A percentile compares a stretch with the other conserved stretches of the same genome.
phyloP scores from a whole-genome alignment of 2,329 filamentous ascomycete genomes.

The Hirsutella thompsonii region DNA sequence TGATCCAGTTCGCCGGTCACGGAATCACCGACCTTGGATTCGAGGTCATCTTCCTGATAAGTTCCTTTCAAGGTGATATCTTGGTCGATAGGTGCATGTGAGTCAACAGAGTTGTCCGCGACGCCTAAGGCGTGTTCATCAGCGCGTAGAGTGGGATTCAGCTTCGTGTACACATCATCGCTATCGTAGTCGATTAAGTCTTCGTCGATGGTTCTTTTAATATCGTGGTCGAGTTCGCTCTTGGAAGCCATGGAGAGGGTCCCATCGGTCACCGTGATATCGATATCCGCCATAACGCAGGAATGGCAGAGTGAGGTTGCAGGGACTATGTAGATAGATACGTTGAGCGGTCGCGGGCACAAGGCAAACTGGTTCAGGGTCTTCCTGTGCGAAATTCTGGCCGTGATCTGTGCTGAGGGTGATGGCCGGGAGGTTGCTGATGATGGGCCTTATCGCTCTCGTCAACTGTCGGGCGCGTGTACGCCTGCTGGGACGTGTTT shows the following conservation, averaged over 20 bases:
- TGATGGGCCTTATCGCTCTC: neutral
- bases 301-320: neutral
- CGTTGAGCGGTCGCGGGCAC: too few species aligned
- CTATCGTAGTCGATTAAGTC: slow-evolving; percentile 26
- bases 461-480: neutral
- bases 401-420: neutral
- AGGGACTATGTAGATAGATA: too few species aligned
- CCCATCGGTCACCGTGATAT: slow-evolving; percentile 18
- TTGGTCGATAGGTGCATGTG: too few species aligned
- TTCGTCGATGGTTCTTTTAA: slow-evolving; percentile 14
- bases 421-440: neutral
- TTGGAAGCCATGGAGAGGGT: neutral
- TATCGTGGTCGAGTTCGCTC: slow-evolving; percentile 7
- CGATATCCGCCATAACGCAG: slow-evolving; percentile 14
- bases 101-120: neutral
- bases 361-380: too few species aligned
- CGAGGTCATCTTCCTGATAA: too few species aligned
- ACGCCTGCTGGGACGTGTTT: neutral
- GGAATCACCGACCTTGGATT: too few species aligned
- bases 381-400: neutral
- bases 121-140: neutral
- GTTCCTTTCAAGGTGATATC: too few species aligned
- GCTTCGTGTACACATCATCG: slow-evolving; percentile 9
- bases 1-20: neutral
- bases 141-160: neutral